phyloP scores from a whole-genome alignment of 2,329 filamentous ascomycete species.

The Phymatotrichopsis omnivora region DNA sequence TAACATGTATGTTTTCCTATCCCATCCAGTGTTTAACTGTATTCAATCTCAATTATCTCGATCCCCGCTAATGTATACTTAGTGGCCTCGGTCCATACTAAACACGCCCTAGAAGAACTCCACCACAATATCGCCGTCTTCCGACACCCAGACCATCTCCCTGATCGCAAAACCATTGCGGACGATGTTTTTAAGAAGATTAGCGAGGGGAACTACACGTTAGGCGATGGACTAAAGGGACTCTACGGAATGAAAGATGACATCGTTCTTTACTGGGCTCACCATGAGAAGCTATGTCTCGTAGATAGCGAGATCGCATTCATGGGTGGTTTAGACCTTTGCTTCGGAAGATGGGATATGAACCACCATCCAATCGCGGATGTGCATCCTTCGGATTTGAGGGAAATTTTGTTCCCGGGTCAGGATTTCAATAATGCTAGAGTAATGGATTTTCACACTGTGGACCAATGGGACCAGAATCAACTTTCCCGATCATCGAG shows the following conservation, averaged over 20 bases:
- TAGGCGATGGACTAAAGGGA: slow-evolving; percentile 56
- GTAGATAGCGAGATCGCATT: slow-evolving; percentile 72
- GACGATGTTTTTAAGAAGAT: slow-evolving; percentile 22
- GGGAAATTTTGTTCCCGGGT: slow-evolving; percentile 70
- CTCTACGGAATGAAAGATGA: slow-evolving; percentile 75
- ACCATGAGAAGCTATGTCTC: slow-evolving; percentile 83
- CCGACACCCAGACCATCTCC: slow-evolving; percentile 78
- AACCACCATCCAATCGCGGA: slow-evolving; percentile 78
- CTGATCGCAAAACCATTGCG: slow-evolving; percentile 44
- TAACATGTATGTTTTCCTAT: slow-evolving; percentile 53
- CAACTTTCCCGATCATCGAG: slow-evolving; percentile 70
- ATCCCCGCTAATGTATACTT: slow-evolving; percentile 17
- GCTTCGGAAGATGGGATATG: slow-evolving; percentile 81
- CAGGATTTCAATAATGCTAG: slow-evolving; percentile 90
- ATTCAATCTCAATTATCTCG: slow-evolving; percentile 38
- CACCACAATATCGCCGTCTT: slow-evolving; percentile 83
- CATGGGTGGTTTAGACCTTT: slow-evolving; percentile 76
- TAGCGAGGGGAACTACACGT: slow-evolving; percentile 18
- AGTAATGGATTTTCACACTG: slow-evolving; percentile 70
- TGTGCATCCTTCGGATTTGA: slow-evolving; percentile 66
- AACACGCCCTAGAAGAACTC: slow-evolving; percentile 62
- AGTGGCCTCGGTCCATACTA: slow-evolving; percentile 64
- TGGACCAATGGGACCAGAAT: slow-evolving; percentile 71
- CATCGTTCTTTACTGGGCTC: slow-evolving; percentile 80
- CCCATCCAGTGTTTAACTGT: slow-evolving; percentile 30